These are phyloP conservation scores for Plectosphaerella sp. DNA, from an alignment of 2,329 filamentous ascomycete genomes.

Conservation along the genomic window DNA sequence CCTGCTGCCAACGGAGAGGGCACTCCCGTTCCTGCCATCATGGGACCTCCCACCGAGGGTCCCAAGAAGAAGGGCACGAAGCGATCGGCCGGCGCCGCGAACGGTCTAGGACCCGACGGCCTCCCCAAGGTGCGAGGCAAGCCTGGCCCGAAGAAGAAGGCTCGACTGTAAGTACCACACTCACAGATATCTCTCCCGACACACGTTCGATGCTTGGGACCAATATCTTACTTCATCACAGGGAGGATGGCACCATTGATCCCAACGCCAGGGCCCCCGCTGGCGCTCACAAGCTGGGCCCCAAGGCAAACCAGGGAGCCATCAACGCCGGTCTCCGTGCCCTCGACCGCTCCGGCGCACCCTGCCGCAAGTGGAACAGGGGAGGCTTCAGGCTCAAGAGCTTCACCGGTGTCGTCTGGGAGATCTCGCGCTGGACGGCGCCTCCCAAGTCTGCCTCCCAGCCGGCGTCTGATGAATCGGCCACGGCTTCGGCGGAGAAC, in stretches of 20 bases:
- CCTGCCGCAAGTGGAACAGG: constrained; percentile 86
- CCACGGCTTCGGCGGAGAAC: constrained; percentile 40
- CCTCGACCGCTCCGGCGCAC: constrained; percentile 85
- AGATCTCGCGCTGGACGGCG: constrained; percentile 77
- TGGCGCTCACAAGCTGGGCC: constrained; percentile 77
- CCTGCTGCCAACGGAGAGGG: constrained; percentile 42
- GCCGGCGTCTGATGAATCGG: constrained; percentile 40
- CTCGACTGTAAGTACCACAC: constrained; percentile 69
- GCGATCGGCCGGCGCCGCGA: constrained; percentile 60
- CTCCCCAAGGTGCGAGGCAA: constrained; percentile 72
- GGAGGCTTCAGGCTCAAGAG: constrained; percentile 82
- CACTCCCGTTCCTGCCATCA: constrained; percentile 50
- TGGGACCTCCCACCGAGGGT: constrained; percentile 57
- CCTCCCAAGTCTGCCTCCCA: constrained; percentile 53
- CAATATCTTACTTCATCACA: constrained; percentile 27
- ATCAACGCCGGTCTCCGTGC: constrained; percentile 96
- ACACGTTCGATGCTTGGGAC: neutral
- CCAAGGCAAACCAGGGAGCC: constrained; percentile 93
- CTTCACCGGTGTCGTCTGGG: constrained; percentile 85
- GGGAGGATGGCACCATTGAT: constrained; percentile 61
- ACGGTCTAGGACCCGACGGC: constrained; percentile 56
- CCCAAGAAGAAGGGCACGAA: constrained; percentile 74
- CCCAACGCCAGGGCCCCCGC: constrained; percentile 46
- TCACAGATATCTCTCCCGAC: neutral
- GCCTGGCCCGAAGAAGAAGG: constrained; percentile 95